Conservation (phyloP, 345 rosid species). For the Sisymbrium altissimum region DNA sequence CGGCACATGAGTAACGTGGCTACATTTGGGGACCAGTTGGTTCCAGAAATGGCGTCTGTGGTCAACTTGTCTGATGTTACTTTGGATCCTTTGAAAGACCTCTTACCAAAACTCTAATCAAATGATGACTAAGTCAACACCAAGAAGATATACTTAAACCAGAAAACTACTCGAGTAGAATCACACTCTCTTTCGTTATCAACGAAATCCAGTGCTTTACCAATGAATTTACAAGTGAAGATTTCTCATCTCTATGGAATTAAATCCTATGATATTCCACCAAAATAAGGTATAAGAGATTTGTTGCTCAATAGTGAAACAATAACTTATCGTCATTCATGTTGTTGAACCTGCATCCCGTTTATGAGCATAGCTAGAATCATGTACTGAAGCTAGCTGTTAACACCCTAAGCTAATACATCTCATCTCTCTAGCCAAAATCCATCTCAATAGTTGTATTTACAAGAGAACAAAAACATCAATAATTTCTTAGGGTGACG, state of each 20-base stretch:
- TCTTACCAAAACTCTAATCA: conserved; percentile 2
- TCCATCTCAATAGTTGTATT: background rate
- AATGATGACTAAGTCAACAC: conserved; percentile 8
- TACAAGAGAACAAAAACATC: background rate
- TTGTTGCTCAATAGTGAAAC: background rate
- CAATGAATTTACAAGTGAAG: conserved; percentile 4
- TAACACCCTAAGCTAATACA: background rate
- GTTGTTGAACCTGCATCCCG: background rate
- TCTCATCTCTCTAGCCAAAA: background rate
- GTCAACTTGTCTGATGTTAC: conserved; percentile 2
- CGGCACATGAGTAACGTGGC: conserved; percentile 27
- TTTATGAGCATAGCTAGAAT: background rate
- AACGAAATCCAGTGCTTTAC: background rate
- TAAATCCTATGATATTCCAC: background rate
- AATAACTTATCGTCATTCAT: background rate
- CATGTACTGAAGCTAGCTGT: background rate
- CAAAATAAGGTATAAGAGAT: background rate
- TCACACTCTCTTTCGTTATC: background rate
- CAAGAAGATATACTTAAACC: background rate
- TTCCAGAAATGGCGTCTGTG: conserved; percentile 8
- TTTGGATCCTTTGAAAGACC: background rate
- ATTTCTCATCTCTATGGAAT: conserved; percentile 1
- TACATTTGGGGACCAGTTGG: conserved; percentile 24
- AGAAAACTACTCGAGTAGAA: background rate
- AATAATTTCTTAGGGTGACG: background rate